phyloP scores from a whole-genome alignment of 2,329 filamentous ascomycete species.

The Pyricularia sp. region DNA sequence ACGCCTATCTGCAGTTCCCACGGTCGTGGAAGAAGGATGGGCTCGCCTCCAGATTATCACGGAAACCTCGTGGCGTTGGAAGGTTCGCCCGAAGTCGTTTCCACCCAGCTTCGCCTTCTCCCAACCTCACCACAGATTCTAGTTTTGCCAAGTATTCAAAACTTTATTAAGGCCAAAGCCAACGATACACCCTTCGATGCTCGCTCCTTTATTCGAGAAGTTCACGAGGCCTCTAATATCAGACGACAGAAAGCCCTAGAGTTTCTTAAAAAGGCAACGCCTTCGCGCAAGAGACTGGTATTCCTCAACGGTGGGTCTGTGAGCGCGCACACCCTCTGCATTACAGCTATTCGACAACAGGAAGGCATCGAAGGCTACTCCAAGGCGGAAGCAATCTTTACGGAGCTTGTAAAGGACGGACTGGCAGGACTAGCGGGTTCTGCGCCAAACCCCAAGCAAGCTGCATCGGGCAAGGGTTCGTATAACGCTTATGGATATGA shows the following conservation, averaged over 20 bases:
- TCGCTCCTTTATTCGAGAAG: constrained; percentile 28
- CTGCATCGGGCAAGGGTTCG: constrained; percentile 10
- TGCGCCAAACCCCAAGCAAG: background rate
- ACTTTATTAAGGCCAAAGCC: constrained; percentile 25
- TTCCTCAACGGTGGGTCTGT: constrained; percentile 48
- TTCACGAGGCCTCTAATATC: constrained; percentile 35
- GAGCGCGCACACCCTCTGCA: constrained; percentile 39
- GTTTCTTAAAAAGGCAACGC: constrained; percentile 35
- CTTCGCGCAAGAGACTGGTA: constrained; percentile 38
- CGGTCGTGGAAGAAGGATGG: background rate
- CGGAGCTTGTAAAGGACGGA: constrained; percentile 36
- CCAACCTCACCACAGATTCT: constrained; percentile 45
- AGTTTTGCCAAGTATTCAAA: constrained; percentile 38
- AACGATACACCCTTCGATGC: constrained; percentile 19
- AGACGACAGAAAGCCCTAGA: constrained; percentile 34
- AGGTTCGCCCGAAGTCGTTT: constrained; percentile 38
- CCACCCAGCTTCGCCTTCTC: constrained; percentile 46
- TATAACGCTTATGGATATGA: constrained; percentile 5
- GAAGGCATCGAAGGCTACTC: constrained; percentile 33
- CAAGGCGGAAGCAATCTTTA: constrained; percentile 39
- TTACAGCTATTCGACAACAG: constrained; percentile 39
- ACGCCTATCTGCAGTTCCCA: background rate
- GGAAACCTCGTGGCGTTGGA: constrained; percentile 49
- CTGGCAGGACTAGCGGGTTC: constrained; percentile 21
- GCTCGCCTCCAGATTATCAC: constrained; percentile 14